Evolutionary conservation across 106 monocot species (phyloP).

Genomic region (Dendrobium nobile): DNA sequence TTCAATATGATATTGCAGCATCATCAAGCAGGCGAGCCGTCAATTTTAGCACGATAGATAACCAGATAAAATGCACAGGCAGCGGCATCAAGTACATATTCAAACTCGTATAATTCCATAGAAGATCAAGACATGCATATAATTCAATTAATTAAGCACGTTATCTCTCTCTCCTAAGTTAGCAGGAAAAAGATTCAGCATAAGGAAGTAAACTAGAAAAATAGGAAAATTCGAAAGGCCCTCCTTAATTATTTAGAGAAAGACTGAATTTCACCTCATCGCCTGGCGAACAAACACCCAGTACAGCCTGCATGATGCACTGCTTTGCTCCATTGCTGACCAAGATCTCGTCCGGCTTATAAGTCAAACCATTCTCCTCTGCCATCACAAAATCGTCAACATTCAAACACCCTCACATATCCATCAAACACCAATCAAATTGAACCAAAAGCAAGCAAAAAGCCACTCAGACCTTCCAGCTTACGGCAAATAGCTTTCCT

Average conservation of each 20-base stretch:
- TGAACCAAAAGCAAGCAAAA: not conserved
- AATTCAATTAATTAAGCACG: not conserved
- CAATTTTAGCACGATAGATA: not conserved
- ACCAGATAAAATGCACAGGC: not conserved
- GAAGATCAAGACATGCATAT: not conserved
- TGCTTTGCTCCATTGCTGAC: constrained; percentile 98
- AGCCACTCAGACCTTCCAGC: constrained; percentile 41
- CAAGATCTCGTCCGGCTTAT: constrained; percentile 76
- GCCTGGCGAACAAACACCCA: constrained; percentile 91
- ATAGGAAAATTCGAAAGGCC: not conserved
- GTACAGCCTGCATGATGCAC: constrained; percentile 61
- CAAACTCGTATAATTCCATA: not conserved
- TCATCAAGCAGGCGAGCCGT: not conserved
- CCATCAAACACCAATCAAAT: not conserved
- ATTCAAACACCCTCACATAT: not conserved
- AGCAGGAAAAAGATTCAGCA: not conserved
- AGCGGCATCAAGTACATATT: not conserved
- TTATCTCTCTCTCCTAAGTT: not conserved
- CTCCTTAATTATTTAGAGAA: not conserved
- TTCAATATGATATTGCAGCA: not conserved
- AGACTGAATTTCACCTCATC: constrained; percentile 57
- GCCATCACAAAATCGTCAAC: constrained; percentile 6
- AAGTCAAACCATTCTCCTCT: constrained; percentile 91
- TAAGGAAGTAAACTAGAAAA: not conserved
- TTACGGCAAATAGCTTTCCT: constrained; percentile 83